Evolutionary conservation across 139 green algal genomes (phyloP).

Genomic region (Parachlorella kessleri): DNA sequence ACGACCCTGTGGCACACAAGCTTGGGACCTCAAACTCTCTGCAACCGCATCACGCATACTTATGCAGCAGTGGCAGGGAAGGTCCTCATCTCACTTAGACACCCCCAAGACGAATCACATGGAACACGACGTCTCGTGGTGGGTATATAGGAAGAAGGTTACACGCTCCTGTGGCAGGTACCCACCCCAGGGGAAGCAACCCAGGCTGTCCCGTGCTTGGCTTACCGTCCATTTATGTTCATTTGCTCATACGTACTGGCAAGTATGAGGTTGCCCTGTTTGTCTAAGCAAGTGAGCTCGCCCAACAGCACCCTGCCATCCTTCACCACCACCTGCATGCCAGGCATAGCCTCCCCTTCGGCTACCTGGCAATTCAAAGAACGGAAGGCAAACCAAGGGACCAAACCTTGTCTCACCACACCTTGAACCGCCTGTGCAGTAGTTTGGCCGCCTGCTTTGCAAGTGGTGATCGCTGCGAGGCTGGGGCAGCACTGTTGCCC

Average conservation of each 20-base stretch:
- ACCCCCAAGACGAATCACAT: not conserved
- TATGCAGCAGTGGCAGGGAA: not conserved
- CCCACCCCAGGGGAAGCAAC: not conserved
- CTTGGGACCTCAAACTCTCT: not conserved
- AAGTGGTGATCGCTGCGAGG: conserved; percentile 2
- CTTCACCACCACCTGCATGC: conserved; percentile 45
- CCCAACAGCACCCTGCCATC: conserved; percentile 56
- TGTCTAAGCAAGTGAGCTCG: conserved; percentile 64
- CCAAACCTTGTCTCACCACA: not conserved
- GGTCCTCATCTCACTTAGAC: not conserved
- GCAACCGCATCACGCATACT: not conserved
- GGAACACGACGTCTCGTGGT: not conserved
- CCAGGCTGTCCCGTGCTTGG: not conserved
- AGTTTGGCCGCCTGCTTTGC: conserved; percentile 1
- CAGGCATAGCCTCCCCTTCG: not conserved
- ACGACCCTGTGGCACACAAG: not conserved
- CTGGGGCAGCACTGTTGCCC: not conserved
- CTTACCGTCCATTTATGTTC: conserved; percentile 15
- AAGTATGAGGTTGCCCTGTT: conserved; percentile 71
- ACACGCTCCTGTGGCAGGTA: not conserved
- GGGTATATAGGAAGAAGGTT: not conserved
- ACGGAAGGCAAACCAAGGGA: not conserved
- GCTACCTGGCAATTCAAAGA: not conserved
- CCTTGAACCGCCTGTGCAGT: conserved; percentile 22
- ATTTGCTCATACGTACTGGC: conserved; percentile 41